Evolutionary conservation across 768 basidiomycete species (phyloP).

Genomic region (Kondoa malvinella): DNA sequence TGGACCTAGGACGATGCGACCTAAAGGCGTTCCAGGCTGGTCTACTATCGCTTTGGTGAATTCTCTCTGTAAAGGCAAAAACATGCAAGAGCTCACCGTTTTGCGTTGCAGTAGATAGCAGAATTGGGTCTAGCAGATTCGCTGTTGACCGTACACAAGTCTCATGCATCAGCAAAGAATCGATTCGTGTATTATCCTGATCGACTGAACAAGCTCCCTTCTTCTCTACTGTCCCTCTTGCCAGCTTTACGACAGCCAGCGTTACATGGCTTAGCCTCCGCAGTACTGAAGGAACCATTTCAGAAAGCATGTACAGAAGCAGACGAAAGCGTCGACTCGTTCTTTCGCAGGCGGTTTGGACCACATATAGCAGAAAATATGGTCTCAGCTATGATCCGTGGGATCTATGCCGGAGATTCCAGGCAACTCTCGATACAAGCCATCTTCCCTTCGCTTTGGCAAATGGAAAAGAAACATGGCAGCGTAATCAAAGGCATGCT

Average conservation of each 20-base stretch:
- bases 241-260: conserved; percentile 29
- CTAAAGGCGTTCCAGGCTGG: conserved; percentile 43
- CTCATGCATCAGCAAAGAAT: conserved; percentile 55
- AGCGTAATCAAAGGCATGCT: conserved; percentile 49
- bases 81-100: conserved; percentile 6
- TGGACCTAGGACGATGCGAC: conserved; percentile 72
- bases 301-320: conserved; percentile 23
- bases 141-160: conserved; percentile 50
- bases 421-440: conserved; percentile 54
- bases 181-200: conserved; percentile 53
- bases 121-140: conserved; percentile 47
- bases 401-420: conserved; percentile 80
- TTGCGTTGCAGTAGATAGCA: no score
- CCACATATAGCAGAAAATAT: conserved; percentile 52
- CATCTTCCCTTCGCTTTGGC: conserved; percentile 58
- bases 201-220: conserved; percentile 39
- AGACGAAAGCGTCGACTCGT: conserved; percentile 69
- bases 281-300: conserved; percentile 47
- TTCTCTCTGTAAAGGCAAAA: conserved; percentile 14
- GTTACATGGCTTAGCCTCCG: conserved; percentile 38
- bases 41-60: conserved; percentile 64
- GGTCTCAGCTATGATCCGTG: conserved; percentile 68
- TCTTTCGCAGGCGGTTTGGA: conserved; percentile 60
- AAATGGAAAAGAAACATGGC: conserved; percentile 50
- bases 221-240: conserved; percentile 35